These are phyloP conservation scores for Microascus cirrosus DNA, from an alignment of 2,329 filamentous ascomycete species.

Conservation along the genomic window DNA sequence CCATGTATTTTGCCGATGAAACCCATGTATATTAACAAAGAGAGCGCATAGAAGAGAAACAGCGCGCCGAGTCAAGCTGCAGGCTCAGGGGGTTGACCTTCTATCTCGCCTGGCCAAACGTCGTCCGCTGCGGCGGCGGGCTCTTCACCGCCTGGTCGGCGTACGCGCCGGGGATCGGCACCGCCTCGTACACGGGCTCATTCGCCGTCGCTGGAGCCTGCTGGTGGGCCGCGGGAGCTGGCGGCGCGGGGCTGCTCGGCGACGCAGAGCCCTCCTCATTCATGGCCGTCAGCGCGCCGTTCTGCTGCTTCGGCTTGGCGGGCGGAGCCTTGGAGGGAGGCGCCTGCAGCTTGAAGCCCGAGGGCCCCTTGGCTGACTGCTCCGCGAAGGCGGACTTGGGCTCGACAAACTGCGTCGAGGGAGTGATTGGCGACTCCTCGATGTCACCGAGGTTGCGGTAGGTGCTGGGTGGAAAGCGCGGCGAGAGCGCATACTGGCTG, in stretches of 20 bases:
- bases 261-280: constrained; percentile 29
- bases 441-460: constrained; percentile 40
- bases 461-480: constrained; percentile 46
- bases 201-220: constrained; percentile 63
- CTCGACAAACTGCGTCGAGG: constrained; percentile 44
- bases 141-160: constrained; percentile 41
- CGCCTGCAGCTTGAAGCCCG: constrained; percentile 67
- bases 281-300: constrained; percentile 44
- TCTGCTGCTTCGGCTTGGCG: constrained; percentile 60
- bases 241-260: constrained; percentile 19
- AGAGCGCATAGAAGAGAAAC: neutral
- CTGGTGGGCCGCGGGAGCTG: constrained; percentile 39
- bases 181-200: constrained; percentile 73
- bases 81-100: neutral
- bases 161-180: constrained; percentile 85
- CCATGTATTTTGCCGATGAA: neutral
- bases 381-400: constrained; percentile 48
- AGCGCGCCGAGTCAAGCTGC: neutral
- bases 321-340: constrained; percentile 70
- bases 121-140: constrained; percentile 32
- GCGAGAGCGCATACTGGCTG: constrained; percentile 41
- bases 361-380: constrained; percentile 37
- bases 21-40: neutral
- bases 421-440: constrained; percentile 36
- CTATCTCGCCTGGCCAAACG: constrained; percentile 24